phyloP scores from a whole-genome alignment of 805 yeast genomes.

The Candida saitoana region DNA sequence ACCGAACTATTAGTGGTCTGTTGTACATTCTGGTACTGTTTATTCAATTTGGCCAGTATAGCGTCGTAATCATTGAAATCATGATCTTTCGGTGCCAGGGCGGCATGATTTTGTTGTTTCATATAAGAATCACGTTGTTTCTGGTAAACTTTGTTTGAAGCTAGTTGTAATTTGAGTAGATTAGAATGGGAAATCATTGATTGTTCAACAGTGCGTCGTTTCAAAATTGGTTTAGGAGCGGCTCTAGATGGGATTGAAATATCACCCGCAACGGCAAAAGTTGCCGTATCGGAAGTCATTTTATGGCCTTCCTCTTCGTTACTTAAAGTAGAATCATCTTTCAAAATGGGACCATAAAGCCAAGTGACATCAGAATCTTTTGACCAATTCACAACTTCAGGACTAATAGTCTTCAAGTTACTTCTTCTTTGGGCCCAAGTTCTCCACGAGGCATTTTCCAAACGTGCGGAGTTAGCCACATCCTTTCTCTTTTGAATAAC shows the following conservation, averaged over 20 bases:
- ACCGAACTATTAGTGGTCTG: constrained; percentile 16
- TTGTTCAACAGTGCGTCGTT: constrained; percentile 81
- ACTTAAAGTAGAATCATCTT: constrained; percentile 31
- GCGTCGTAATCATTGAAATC: constrained; percentile 43
- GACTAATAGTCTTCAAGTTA: constrained; percentile 71
- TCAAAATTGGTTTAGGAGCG: constrained; percentile 74
- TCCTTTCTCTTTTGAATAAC: constrained; percentile 78
- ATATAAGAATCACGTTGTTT: constrained; percentile 25
- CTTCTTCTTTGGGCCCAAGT: constrained; percentile 86
- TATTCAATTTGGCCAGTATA: constrained; percentile 39
- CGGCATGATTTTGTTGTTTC: constrained; percentile 10
- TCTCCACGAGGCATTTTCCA: constrained; percentile 76
- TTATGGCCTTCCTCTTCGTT: constrained; percentile 7
- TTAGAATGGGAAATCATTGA: constrained; percentile 64
- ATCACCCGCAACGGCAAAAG: constrained; percentile 44
- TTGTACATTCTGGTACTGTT: constrained; percentile 27
- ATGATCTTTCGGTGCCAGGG: constrained; percentile 21
- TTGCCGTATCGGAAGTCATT: constrained; percentile 25
- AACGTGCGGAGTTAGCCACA: constrained; percentile 55
- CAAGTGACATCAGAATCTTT: constrained; percentile 97
- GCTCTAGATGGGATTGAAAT: constrained; percentile 35
- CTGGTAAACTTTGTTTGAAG: constrained; percentile 31
- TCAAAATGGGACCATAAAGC: constrained; percentile 87
- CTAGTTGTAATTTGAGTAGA: constrained; percentile 37
- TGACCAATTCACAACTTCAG: constrained; percentile 91